Percentiles rank a stretch among this genome's conserved stretches.
These are phyloP conservation scores for Pythium rhizo-oryzae DNA, from an alignment of 352 stramenopile species.

Conservation along the genomic window DNA sequence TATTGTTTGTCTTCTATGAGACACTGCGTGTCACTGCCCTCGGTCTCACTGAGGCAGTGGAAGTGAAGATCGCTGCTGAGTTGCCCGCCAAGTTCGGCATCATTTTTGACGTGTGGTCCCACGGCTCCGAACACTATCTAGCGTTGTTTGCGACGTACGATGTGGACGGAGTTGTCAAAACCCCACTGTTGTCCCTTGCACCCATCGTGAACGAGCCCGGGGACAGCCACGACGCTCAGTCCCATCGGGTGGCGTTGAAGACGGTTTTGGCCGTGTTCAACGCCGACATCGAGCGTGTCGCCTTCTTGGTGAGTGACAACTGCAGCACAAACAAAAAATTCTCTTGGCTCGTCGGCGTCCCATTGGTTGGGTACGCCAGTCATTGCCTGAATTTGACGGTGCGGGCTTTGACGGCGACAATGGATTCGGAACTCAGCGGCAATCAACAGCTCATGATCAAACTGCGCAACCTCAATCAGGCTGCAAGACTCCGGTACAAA, in stretches of 20 bases:
- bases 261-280: not conserved
- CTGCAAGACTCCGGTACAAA: conserved; percentile 4
- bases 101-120: conserved; percentile 21
- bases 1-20: not conserved
- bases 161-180: conserved; percentile 4
- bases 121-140: conserved; percentile 20
- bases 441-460: conserved; percentile 5
- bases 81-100: conserved; percentile 26
- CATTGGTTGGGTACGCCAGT: conserved; percentile 16
- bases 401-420: not conserved
- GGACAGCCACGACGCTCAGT: conserved; percentile 9
- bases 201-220: conserved; percentile 11
- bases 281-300: not conserved
- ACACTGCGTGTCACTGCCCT: not conserved
- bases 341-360: not conserved
- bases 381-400: conserved; percentile 9
- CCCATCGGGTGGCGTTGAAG: conserved; percentile 8
- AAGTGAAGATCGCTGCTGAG: conserved; percentile 10
- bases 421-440: not conserved
- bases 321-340: conserved; percentile 1
- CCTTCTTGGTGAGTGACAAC: not conserved
- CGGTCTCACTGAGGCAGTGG: conserved; percentile 4
- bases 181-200: conserved; percentile 17
- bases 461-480: conserved; percentile 7
- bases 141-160: conserved; percentile 22